Evolutionary conservation across 495 filamentous ascomycete genomes (phyloP), one percentile per base, ranked within the genome.

Genomic region (Pyrenopolyporus hunteri): DNA sequence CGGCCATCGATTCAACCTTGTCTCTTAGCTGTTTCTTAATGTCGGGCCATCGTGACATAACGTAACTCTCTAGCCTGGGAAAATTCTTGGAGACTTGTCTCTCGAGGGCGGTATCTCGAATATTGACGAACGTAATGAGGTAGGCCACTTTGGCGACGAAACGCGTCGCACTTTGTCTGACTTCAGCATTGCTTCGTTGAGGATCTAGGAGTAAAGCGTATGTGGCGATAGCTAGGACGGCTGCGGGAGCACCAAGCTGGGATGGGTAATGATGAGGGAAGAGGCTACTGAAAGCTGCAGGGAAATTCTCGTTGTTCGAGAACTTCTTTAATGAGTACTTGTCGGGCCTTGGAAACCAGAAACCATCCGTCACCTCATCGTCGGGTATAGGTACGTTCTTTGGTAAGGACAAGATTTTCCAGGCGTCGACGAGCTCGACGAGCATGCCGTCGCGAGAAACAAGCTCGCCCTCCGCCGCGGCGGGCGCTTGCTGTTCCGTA

Each of bases 181-280:
- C 31, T 6, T 22, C 29, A 8, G 36, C 13, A 6, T 54, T 66
- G 25, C 54, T 63, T 43, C 62, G 71, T 48, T 63, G 45, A 7
- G 57, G 52, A 33, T 78, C 71, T 17, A 70, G 69, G 5, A 82
- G 59, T 44, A 82, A 45, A 13, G 57, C 62, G 57, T 75, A 78
- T 0, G 78, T 81, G 14, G 73, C 74, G 43, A 79, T 73, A 5
- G 76, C 78, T 14, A 71, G 29, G 13, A 63, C 36, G 17, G 68
- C 47, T 9, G 47, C 51, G n/a, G 65, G 62, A 7, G 70, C 68
- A 9, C 68, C 60, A 14, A 78, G 50, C 17, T 67, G 48, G 4
- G 43, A 36, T 2, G 29, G 39, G 16, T 40, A 17, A 48, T 74
- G 73, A 3, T 69, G 60, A 1, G 67, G 73, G 63, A 71, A 74